A percentile compares a stretch with the other conserved stretches of the same genome.
Conservation (phyloP, 2,329 filamentous ascomycete species). For the Aphanoascus verrucosus region DNA sequence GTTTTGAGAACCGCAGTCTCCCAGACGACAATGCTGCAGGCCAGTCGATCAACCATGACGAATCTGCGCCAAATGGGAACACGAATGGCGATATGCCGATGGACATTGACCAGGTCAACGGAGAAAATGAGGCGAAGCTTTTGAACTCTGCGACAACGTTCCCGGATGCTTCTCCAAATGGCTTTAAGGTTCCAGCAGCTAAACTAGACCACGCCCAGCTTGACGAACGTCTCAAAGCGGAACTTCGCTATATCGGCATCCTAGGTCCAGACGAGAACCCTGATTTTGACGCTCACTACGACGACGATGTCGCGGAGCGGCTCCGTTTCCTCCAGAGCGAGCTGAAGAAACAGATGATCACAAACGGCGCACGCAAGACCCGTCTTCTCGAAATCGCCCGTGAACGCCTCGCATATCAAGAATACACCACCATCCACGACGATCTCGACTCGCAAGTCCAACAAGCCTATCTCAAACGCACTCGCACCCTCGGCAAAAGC, state of each 20-base stretch:
- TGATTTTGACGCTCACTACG: conserved; percentile 80
- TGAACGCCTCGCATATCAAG: conserved; percentile 89
- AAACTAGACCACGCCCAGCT: conserved; percentile 77
- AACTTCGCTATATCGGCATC: conserved; percentile 83
- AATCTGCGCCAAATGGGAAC: conserved; percentile 25
- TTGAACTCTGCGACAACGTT: conserved; percentile 66
- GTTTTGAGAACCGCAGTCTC: conserved; percentile 53
- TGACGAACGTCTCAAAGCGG: conserved; percentile 82
- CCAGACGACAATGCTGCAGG: conserved; percentile 49
- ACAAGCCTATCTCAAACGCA: conserved; percentile 89
- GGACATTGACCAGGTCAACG: conserved; percentile 40
- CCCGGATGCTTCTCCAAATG: conserved; percentile 61
- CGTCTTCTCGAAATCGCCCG: conserved; percentile 77
- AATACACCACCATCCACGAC: conserved; percentile 93
- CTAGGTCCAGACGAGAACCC: conserved; percentile 58
- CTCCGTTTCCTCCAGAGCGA: conserved; percentile 74
- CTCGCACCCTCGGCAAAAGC: conserved; percentile 83
- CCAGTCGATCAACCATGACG: conserved; percentile 45
- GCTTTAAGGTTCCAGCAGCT: conserved; percentile 67
- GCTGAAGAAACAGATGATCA: conserved; percentile 69
- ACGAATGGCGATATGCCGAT: conserved; percentile 38
- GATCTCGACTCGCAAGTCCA: conserved; percentile 93
- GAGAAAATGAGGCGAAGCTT: conserved; percentile 35
- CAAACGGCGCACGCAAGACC: conserved; percentile 84
- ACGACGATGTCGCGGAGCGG: conserved; percentile 87